A percentile compares a stretch with the other conserved stretches of the same genome.
These are phyloP conservation scores for Xylaria sp. DNA, from an alignment of 2,329 filamentous ascomycete genomes.

Conservation along the genomic window DNA sequence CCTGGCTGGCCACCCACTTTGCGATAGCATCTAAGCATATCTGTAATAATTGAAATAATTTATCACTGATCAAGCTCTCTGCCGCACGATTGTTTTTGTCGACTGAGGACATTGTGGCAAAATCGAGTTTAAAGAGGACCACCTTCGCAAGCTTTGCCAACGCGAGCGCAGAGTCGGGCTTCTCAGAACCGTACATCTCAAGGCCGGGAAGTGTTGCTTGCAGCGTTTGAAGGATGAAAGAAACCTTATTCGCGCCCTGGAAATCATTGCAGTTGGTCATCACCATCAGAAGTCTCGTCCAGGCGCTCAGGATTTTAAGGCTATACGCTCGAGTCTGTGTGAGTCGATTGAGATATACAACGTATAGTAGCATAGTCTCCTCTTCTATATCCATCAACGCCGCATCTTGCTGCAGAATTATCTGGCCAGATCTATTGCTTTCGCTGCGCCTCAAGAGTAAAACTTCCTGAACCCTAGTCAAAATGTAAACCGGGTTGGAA, in stretches of 20 bases:
- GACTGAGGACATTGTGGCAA: slow-evolving; percentile 54
- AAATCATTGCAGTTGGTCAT: slow-evolving; percentile 86
- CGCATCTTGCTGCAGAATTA: slow-evolving; percentile 62
- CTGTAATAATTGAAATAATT: slow-evolving; percentile 91
- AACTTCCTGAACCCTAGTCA: slow-evolving; percentile 77
- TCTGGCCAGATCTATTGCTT: slow-evolving; percentile 58
- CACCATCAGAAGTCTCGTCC: slow-evolving; percentile 85
- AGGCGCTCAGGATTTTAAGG: slow-evolving; percentile 78
- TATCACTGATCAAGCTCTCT: slow-evolving; percentile 84
- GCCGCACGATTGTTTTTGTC: slow-evolving; percentile 60
- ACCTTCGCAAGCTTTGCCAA: slow-evolving; percentile 80
- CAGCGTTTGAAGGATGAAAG: slow-evolving; percentile 85
- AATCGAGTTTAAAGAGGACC: slow-evolving; percentile 76
- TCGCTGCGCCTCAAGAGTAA: slow-evolving; percentile 76
- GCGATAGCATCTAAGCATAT: slow-evolving; percentile 83
- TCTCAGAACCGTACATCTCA: slow-evolving; percentile 77
- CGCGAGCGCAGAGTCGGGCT: slow-evolving; percentile 75
- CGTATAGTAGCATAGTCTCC: slow-evolving; percentile 66
- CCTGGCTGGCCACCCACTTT: slow-evolving; percentile 74
- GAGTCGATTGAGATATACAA: slow-evolving; percentile 71
- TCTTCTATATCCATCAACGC: slow-evolving; percentile 67
- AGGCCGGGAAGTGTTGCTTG: slow-evolving; percentile 90
- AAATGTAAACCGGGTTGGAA: slow-evolving; percentile 69
- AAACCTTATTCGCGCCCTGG: slow-evolving; percentile 74
- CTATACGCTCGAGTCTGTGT: slow-evolving; percentile 66